These are phyloP conservation scores for Citrus unshiu DNA, from an alignment of 345 rosid genomes.

Conservation along the genomic window DNA sequence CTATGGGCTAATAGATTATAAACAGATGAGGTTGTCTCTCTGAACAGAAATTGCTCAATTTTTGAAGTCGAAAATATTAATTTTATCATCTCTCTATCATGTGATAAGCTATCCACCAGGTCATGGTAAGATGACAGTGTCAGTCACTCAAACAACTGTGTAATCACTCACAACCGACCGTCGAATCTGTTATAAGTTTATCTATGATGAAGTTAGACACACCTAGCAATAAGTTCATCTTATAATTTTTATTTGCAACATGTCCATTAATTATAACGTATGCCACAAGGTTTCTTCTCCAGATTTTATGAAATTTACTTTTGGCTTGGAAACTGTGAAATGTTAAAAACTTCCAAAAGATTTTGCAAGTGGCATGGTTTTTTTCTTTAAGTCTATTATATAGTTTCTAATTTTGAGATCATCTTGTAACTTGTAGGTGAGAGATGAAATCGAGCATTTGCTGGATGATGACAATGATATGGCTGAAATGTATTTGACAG, in stretches of 20 bases:
- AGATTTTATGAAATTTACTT: not conserved
- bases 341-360: not conserved
- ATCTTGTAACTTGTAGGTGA: slow-evolving; percentile 30
- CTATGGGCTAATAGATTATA: not conserved
- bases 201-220: not conserved
- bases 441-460: slow-evolving; percentile 62
- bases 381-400: not conserved
- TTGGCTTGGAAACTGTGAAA: not conserved
- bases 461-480: slow-evolving; percentile 59
- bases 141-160: not conserved
- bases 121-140: not conserved
- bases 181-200: not conserved
- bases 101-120: not conserved
- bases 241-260: not conserved
- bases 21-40: not conserved
- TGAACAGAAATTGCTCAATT: not conserved
- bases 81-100: not conserved
- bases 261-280: not conserved
- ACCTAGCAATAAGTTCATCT: not conserved
- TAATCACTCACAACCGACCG: not conserved
- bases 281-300: not conserved
- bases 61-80: not conserved
- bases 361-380: not conserved
- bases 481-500: slow-evolving; percentile 57
- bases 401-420: not conserved